These are phyloP conservation scores for Lentinula guzmanii DNA, from an alignment of 768 basidiomycete genomes.

Conservation along the genomic window DNA sequence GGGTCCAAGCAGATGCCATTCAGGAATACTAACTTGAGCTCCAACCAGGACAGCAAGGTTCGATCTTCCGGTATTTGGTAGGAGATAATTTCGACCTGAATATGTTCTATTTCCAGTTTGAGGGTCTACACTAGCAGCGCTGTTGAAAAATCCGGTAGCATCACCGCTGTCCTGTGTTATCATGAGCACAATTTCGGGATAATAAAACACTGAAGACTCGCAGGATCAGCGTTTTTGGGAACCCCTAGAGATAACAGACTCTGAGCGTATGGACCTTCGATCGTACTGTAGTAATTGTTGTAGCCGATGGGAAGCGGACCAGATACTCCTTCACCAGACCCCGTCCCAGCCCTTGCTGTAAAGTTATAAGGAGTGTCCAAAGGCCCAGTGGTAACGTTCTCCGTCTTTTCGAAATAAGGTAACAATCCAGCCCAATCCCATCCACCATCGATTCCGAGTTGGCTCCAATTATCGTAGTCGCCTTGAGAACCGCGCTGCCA, in stretches of 20 bases:
- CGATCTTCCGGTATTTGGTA: constrained; percentile 4
- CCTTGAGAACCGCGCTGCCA: constrained; percentile 12
- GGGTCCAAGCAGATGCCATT: no score
- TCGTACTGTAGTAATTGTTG: neutral
- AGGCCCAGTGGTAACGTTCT: neutral
- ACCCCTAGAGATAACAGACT: neutral
- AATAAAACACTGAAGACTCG: neutral
- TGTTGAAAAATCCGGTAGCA: neutral
- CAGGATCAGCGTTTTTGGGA: neutral
- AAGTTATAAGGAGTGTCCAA: neutral
- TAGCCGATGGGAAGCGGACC: neutral
- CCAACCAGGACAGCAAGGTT: constrained; percentile 21
- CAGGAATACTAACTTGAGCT: constrained; percentile 14
- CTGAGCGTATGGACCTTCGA: neutral
- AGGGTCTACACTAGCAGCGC: neutral
- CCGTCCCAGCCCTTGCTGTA: neutral
- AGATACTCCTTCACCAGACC: neutral
- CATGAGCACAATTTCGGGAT: neutral
- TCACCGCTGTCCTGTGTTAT: neutral
- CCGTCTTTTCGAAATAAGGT: constrained; percentile 8
- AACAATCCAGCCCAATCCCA: constrained; percentile 7
- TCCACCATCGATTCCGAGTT: constrained; percentile 8
- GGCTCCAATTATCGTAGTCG: constrained; percentile 16
- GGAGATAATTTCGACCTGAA: neutral
- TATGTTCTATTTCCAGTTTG: constrained; percentile 1